A percentile compares a stretch with the other conserved stretches of the same genome.
Evolutionary conservation across 208 protist species (phyloP).

Genomic region (Crithidia bombi): DNA sequence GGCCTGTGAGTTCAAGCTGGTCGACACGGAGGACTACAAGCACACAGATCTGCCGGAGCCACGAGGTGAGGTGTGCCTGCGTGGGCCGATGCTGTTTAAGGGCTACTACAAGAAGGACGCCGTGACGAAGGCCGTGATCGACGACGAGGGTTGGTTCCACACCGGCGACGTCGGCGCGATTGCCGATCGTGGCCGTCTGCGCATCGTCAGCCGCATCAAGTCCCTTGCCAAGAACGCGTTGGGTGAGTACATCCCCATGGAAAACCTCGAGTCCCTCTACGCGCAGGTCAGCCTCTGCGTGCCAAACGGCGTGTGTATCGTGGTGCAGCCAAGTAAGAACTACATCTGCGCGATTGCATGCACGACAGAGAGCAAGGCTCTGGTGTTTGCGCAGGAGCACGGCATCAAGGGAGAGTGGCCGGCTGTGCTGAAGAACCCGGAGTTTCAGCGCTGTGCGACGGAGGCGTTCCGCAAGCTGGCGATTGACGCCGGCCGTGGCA

Average conservation of each 20-base stretch:
- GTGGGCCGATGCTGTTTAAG: constrained; percentile 77
- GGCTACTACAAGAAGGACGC: constrained; percentile 90
- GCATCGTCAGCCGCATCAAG: constrained; percentile 88
- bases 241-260: constrained; percentile 91
- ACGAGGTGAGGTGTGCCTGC: constrained; percentile 84
- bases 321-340: constrained; percentile 55
- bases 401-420: constrained; percentile 49
- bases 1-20: constrained; percentile 85
- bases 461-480: no score
- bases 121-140: constrained; percentile 74
- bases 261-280: constrained; percentile 81
- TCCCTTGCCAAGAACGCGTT: constrained; percentile 84
- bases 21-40: constrained; percentile 89
- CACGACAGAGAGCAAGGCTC: constrained; percentile 64
- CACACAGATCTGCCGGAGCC: constrained; percentile 78
- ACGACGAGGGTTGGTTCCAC: constrained; percentile 81
- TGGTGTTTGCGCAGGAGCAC: constrained; percentile 54
- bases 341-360: constrained; percentile 69
- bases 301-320: constrained; percentile 69
- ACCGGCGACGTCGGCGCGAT: constrained; percentile 90
- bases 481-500: constrained; percentile 49
- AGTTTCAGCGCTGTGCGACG: constrained; percentile 54
- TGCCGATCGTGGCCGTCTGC: constrained; percentile 36
- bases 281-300: constrained; percentile 46
- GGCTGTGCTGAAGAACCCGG: constrained; percentile 37